Percentiles rank a stretch among this genome's conserved stretches.
These are phyloP conservation scores for Porphyrellus cyaneotinctus DNA, from an alignment of 768 basidiomycete genomes.

Conservation along the genomic window DNA sequence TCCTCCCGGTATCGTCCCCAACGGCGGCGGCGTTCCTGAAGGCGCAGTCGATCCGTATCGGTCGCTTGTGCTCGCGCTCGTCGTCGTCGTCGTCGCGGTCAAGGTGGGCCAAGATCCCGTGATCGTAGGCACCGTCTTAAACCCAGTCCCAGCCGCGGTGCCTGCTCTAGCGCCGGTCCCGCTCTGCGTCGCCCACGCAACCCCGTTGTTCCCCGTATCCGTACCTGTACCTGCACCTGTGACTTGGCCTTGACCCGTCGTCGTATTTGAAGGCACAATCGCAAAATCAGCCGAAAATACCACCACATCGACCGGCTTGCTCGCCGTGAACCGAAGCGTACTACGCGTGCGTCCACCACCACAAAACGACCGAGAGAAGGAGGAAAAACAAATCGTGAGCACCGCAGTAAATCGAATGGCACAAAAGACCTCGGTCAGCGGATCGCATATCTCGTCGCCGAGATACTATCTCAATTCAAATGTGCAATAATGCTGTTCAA, in stretches of 20 bases:
- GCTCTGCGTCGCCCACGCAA: constrained; percentile 5
- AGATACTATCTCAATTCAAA: neutral
- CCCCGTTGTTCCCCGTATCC: neutral
- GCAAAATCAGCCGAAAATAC: constrained; percentile 52
- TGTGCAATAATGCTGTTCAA: neutral
- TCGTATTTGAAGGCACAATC: constrained; percentile 30
- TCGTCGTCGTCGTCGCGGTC: constrained; percentile 1
- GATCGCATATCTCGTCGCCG: constrained; percentile 11
- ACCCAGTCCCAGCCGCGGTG: constrained; percentile 2
- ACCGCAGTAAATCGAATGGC: neutral
- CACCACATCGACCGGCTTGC: constrained; percentile 21
- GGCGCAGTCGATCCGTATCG: constrained; percentile 1
- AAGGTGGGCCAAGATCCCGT: constrained; percentile 1
- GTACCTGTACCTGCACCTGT: neutral
- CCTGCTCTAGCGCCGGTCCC: neutral
- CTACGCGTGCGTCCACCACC: constrained; percentile 6
- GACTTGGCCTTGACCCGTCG: neutral
- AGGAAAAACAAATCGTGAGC: neutral
- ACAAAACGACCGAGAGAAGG: neutral
- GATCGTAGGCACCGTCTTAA: constrained; percentile 1
- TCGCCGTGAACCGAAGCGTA: constrained; percentile 32
- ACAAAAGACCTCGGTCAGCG: neutral
- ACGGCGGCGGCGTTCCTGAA: constrained; percentile 8
- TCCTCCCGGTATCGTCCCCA: constrained; percentile 4
- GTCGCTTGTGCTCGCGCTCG: neutral